Evolutionary conservation across 352 stramenopile genomes (phyloP).

Genomic region (Globisporangium rhizosaccharum): DNA sequence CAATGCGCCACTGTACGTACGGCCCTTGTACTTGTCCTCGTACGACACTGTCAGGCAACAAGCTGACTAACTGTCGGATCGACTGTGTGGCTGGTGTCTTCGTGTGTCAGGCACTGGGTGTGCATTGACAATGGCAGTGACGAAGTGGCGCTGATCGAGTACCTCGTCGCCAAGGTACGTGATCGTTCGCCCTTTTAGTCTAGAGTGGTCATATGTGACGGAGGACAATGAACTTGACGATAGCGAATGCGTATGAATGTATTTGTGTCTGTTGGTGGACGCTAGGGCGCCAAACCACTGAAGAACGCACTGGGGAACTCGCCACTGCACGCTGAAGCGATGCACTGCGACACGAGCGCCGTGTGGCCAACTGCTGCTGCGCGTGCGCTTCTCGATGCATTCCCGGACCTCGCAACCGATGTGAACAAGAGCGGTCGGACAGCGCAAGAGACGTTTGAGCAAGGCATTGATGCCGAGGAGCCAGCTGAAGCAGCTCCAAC

Average conservation of each 20-base stretch:
- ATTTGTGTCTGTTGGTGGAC: neutral
- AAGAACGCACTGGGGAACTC: conserved; percentile 58
- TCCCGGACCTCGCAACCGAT: conserved; percentile 46
- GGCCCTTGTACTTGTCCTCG: neutral
- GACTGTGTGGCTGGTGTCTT: neutral
- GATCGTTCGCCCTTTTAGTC: no score
- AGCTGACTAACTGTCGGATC: neutral
- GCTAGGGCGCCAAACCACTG: conserved; percentile 51
- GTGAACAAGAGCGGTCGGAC: conserved; percentile 55
- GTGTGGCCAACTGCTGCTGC: conserved; percentile 54
- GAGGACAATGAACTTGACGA: no score
- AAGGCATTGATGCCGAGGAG: conserved; percentile 56
- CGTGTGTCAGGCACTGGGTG: conserved; percentile 49
- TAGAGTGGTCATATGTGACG: no score
- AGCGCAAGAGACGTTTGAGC: conserved; percentile 57
- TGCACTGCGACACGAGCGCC: conserved; percentile 54
- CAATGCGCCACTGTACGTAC: conserved; percentile 56
- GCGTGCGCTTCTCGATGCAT: conserved; percentile 34
- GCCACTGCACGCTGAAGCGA: conserved; percentile 68
- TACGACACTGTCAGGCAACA: no score
- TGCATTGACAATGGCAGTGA: conserved; percentile 52
- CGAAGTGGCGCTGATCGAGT: conserved; percentile 41
- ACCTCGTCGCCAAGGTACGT: conserved; percentile 53
- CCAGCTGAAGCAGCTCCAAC: conserved; percentile 17
- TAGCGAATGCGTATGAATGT: neutral